phyloP scores from a whole-genome alignment of 371 early-diverging fungal genomes.

The Mucor mucedo region DNA sequence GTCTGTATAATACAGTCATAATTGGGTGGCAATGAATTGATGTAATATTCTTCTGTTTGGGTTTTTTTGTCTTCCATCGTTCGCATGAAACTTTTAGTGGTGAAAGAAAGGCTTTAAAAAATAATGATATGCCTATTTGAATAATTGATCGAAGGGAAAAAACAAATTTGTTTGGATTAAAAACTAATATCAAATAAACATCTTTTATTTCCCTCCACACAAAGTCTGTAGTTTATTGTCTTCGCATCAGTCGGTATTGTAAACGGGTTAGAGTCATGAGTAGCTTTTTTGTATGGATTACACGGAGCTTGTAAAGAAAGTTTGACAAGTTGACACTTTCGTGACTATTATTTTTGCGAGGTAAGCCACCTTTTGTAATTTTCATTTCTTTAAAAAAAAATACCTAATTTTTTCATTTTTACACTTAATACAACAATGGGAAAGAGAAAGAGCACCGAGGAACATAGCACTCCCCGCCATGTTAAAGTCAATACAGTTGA shows the following conservation, averaged over 20 bases:
- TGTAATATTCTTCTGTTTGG: background rate
- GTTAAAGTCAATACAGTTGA: conserved; percentile 28
- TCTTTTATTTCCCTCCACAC: background rate
- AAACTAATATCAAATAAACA: conserved; percentile 6
- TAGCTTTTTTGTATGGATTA: background rate
- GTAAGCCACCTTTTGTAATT: conserved; percentile 11
- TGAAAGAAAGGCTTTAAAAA: background rate
- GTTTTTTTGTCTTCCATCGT: conserved; percentile 4
- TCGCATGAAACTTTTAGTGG: background rate
- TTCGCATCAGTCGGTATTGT: background rate
- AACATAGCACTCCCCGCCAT: conserved; percentile 19
- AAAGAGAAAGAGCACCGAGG: conserved; percentile 32
- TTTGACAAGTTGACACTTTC: background rate
- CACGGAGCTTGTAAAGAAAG: background rate
- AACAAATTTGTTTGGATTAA: conserved; percentile 2
- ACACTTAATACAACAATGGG: conserved; percentile 20
- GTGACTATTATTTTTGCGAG: background rate
- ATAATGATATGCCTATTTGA: background rate
- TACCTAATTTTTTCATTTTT: conserved; percentile 2
- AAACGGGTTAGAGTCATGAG: background rate
- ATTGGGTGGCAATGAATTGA: conserved; percentile 1
- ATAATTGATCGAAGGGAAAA: background rate
- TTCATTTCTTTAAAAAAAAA: conserved; percentile 3
- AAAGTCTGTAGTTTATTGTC: background rate
- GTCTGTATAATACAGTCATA: conserved; percentile 3